phyloP scores from a whole-genome alignment of 179 eudicot genomes.

The Beta lomatogona region DNA sequence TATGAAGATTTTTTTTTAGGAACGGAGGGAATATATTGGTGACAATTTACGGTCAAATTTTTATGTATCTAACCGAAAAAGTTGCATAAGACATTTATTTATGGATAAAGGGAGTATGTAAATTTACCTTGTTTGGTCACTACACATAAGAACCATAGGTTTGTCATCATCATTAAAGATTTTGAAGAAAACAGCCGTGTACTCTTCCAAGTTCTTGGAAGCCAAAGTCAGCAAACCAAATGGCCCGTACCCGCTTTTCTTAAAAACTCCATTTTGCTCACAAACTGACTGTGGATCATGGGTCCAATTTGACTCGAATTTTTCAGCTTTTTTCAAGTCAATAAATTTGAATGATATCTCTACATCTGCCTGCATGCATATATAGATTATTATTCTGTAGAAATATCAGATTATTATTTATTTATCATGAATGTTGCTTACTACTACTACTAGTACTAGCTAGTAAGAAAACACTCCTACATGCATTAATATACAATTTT shows the following conservation, averaged over 20 bases:
- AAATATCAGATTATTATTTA: no score
- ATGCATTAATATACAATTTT: background rate
- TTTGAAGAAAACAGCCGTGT: conserved; percentile 58
- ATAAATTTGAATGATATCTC: conserved; percentile 40
- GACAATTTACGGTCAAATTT: no score
- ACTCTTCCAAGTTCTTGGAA: conserved; percentile 47
- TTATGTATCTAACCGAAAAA: no score
- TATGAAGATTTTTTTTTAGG: no score
- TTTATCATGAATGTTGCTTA: no score
- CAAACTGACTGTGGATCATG: conserved; percentile 47
- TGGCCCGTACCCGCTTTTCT: conserved; percentile 53
- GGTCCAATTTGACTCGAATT: conserved; percentile 42
- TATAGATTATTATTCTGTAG: no score
- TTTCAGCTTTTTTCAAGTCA: conserved; percentile 43
- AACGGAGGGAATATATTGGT: no score
- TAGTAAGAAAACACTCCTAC: no score
- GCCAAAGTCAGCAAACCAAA: conserved; percentile 57
- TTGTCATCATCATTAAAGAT: conserved; percentile 45
- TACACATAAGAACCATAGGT: conserved; percentile 58
- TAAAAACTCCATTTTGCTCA: conserved; percentile 29
- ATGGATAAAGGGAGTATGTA: no score
- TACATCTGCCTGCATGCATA: conserved; percentile 45
- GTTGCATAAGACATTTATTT: no score
- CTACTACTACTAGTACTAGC: no score
- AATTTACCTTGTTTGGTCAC: conserved; percentile 60